Evolutionary conservation across 2,329 filamentous ascomycete species (phyloP), one percentile per base, ranked within the genome.

Genomic region (Aureobasidium melanogenum): DNA sequence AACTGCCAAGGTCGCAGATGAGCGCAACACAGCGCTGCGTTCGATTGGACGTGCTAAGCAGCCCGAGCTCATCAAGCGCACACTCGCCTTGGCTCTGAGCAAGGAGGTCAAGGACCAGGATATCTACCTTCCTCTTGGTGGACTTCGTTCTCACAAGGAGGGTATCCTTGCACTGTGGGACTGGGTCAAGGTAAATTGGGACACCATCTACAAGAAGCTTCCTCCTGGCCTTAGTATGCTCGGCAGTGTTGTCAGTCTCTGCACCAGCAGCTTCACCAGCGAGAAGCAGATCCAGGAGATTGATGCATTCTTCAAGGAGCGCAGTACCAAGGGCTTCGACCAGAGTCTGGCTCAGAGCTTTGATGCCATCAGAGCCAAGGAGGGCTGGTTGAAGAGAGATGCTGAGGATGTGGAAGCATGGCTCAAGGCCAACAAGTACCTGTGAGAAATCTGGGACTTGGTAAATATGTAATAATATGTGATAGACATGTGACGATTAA

Each of bases 61-160:
- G 61, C 86, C 89, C 1, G 84, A 87, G 66, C 83, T 97, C 52
- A 93, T 97, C 72, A 79, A 94, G 78, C 84, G 85, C 64, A 93
- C 91, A 3, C 82, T 97, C 15, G 82, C 79, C 32, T 80, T 97
- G 65, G 82, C 91, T 34, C 81, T 92, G 62, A 85, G 85, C 72
- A 84, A 87, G 64, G 88, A 96, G 67, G 88, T 97, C 75, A 96
- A 95, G 80, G 91, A 89, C 66, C 93, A 97, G 74, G 93, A 97
- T 73, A 86, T 97, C 66, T 97, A 96, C 77, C 85, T 96, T 72
- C 92, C 93, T 1, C 83, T 94, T 41, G 84, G 85, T 36, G 89
- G 89, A 8, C 82, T 97, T 30, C 85, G 92, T 62, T 84, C 83
- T 58, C 90, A 95, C 71, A 78, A 85, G 8, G 84, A 86, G 46